Evolutionary conservation across 108 stramenopile species (phyloP).

Genomic region (Chaetoceros muelleri): DNA sequence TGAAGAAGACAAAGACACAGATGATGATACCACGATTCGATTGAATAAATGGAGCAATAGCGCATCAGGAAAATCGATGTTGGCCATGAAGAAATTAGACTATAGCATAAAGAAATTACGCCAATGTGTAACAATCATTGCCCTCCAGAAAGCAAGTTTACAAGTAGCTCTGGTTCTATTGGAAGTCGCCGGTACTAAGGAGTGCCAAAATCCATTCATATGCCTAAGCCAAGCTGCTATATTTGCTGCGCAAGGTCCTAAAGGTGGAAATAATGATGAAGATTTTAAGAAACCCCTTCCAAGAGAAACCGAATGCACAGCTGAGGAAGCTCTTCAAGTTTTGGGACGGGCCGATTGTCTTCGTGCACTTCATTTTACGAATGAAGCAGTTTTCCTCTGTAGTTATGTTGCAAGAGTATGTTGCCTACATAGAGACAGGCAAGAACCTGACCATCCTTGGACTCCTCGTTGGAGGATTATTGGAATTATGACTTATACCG

Average conservation of each 20-base stretch:
- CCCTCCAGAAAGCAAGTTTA: conserved; percentile 53
- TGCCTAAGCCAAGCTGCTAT: conserved; percentile 74
- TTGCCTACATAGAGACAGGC: conserved; percentile 28
- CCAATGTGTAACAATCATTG: conserved; percentile 40
- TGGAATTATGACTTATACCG: conserved; percentile 38
- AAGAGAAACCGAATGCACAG: conserved; percentile 24
- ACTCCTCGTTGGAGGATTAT: conserved; percentile 48
- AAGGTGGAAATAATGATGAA: conserved; percentile 55
- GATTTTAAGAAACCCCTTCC: conserved; percentile 50
- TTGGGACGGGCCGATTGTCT: conserved; percentile 77
- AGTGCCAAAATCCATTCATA: conserved; percentile 61
- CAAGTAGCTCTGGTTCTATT: conserved; percentile 51
- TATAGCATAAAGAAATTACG: conserved; percentile 32
- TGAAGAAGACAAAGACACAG: conserved; percentile 7
- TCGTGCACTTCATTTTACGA: conserved; percentile 57
- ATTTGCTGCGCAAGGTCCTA: conserved; percentile 62
- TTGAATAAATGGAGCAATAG: neutral
- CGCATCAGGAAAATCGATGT: neutral
- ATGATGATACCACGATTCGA: conserved; percentile 2
- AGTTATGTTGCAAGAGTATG: conserved; percentile 61
- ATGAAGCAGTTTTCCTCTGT: conserved; percentile 72
- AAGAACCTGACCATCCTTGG: conserved; percentile 25
- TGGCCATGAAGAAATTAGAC: conserved; percentile 41
- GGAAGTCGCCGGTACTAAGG: conserved; percentile 31
- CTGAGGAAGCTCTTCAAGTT: conserved; percentile 56